Conservation (phyloP, 2,329 filamentous ascomycete species). For the Chaetoscypha palmicola region DNA sequence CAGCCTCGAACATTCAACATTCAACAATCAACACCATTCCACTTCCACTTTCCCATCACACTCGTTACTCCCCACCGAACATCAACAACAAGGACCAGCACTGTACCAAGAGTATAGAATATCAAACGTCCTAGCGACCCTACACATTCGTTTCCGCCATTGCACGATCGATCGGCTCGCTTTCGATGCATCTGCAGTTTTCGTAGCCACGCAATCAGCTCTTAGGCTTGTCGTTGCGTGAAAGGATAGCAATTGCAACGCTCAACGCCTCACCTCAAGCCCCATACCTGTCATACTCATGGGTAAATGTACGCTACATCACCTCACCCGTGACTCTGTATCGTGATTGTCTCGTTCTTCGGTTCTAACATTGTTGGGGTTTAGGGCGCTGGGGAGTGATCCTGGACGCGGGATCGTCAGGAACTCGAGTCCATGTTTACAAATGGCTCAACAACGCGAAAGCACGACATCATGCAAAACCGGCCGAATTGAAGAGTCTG, state of each 20-base stretch:
- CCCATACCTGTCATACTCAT: slow-evolving; percentile 16
- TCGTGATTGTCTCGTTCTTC: not conserved
- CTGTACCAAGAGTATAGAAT: not conserved
- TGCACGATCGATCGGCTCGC: slow-evolving; percentile 3
- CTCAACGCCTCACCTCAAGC: slow-evolving; percentile 1
- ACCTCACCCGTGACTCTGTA: slow-evolving; percentile 4
- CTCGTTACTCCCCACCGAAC: not conserved
- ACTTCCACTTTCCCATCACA: not conserved
- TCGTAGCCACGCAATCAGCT: slow-evolving; percentile 11
- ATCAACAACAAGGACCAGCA: not conserved
- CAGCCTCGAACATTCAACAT: too few species aligned
- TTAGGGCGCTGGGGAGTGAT: slow-evolving; percentile 75
- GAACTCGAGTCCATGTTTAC: slow-evolving; percentile 91
- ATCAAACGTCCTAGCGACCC: slow-evolving; percentile 1
- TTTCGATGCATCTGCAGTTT: slow-evolving; percentile 21
- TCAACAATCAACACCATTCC: too few species aligned
- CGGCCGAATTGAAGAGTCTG: slow-evolving; percentile 57
- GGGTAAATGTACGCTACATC: slow-evolving; percentile 30
- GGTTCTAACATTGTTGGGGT: not conserved
- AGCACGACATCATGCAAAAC: slow-evolving; percentile 54
- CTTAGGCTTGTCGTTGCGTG: slow-evolving; percentile 5
- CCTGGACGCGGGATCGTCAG: slow-evolving; percentile 94
- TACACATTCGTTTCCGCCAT: slow-evolving; percentile 19
- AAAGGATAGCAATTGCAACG: slow-evolving; percentile 4
- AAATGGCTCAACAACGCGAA: slow-evolving; percentile 75